phyloP scores from a whole-genome alignment of 495 filamentous ascomycete species.

The Immersiella caudata region DNA sequence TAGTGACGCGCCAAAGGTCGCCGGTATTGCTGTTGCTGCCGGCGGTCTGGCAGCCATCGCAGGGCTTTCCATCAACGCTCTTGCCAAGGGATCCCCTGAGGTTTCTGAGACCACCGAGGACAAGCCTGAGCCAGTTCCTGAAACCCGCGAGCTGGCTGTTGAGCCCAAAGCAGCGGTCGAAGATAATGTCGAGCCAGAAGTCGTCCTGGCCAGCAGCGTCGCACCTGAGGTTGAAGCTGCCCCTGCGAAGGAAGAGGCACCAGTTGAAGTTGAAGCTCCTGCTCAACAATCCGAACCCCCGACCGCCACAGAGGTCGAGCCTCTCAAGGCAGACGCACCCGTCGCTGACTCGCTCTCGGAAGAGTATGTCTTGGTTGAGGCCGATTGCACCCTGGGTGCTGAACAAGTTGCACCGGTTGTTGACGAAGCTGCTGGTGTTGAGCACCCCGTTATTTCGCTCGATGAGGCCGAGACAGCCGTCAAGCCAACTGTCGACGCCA shows the following conservation, averaged over 20 bases:
- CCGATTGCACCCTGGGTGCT: slow-evolving; percentile 16
- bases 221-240: not conserved
- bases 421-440: slow-evolving; percentile 23
- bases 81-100: slow-evolving; percentile 7
- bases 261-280: not conserved
- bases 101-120: not conserved
- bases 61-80: slow-evolving; percentile 1
- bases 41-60: slow-evolving; percentile 17
- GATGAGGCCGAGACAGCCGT: slow-evolving; percentile 20
- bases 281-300: not conserved
- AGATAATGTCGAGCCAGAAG: not conserved
- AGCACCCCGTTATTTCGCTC: slow-evolving; percentile 25
- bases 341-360: slow-evolving; percentile 23
- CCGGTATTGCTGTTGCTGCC: slow-evolving; percentile 11
- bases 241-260: not conserved
- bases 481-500: not conserved
- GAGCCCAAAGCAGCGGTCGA: not conserved
- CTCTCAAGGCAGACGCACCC: not conserved
- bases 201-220: not conserved
- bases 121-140: not conserved
- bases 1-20: slow-evolving; percentile 5
- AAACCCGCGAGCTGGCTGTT: not conserved
- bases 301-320: not conserved
- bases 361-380: slow-evolving; percentile 31
- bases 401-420: slow-evolving; percentile 16